Conservation (phyloP, 78 protist genomes). For the Dictyostelium capitatum region DNA sequence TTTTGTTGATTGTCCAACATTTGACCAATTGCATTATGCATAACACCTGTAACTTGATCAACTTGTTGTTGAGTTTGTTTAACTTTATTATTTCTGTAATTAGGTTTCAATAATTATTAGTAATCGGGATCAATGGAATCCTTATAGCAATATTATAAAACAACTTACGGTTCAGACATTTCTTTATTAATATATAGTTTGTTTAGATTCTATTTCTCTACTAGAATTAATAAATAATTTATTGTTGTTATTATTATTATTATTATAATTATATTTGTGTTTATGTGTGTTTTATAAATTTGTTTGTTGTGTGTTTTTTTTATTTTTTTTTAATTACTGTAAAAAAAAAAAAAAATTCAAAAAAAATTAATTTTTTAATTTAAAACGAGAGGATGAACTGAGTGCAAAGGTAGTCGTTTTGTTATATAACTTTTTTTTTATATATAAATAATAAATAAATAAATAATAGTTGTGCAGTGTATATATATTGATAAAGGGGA, state of each 20-base stretch:
- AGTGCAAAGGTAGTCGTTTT: too few relatives aligned
- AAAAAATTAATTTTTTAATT: not conserved
- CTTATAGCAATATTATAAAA: too few relatives aligned
- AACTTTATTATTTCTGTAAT: constrained; percentile 34
- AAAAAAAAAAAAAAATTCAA: constrained; percentile 7
- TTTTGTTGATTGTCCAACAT: constrained; percentile 74
- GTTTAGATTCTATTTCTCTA: too few relatives aligned
- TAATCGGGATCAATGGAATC: not conserved
- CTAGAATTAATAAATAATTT: too few relatives aligned
- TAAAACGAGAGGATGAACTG: too few relatives aligned
- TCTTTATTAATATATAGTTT: not conserved
- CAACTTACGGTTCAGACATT: constrained; percentile 25
- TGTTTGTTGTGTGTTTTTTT: not conserved
- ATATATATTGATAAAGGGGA: too few relatives aligned
- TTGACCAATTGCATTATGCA: constrained; percentile 60
- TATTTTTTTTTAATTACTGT: not conserved
- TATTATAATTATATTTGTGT: not conserved
- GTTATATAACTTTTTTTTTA: too few relatives aligned
- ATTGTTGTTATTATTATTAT: too few relatives aligned
- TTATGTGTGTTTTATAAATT: constrained; percentile 1
- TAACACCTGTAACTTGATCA: constrained; percentile 53
- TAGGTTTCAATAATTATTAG: not conserved
- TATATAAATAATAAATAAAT: too few relatives aligned
- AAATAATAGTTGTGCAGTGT: too few relatives aligned
- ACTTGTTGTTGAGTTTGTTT: constrained; percentile 60